Conservation (phyloP, 441 rosid genomes). For the Capsella rubella region DNA sequence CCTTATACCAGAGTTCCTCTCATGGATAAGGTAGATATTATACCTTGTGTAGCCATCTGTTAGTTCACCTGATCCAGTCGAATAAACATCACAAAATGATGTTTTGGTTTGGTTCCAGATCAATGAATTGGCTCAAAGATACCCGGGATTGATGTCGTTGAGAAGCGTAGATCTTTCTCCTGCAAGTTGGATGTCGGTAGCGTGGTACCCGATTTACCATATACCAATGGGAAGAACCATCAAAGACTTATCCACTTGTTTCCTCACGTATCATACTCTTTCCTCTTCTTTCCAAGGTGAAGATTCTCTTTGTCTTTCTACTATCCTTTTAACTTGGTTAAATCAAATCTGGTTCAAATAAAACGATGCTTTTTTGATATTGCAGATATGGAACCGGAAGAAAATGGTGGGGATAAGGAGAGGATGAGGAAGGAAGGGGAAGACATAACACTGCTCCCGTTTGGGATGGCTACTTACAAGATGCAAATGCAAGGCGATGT, state of each 20-base stretch:
- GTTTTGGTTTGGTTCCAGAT: slow-evolving; percentile 57
- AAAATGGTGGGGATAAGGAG: slow-evolving; percentile 56
- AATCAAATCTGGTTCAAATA: not conserved
- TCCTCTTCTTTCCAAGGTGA: slow-evolving; percentile 95
- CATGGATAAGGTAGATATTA: slow-evolving; percentile 83
- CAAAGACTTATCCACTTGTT: slow-evolving; percentile 91
- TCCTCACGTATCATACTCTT: slow-evolving; percentile 94
- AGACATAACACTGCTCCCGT: slow-evolving; percentile 67
- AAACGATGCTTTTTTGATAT: not conserved
- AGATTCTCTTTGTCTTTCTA: not conserved
- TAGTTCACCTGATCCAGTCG: not conserved
- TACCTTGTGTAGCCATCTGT: not conserved
- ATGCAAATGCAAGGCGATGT: slow-evolving; percentile 98
- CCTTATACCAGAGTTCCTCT: slow-evolving; percentile 96
- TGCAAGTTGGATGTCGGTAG: slow-evolving; percentile 99
- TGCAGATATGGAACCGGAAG: slow-evolving; percentile 73
- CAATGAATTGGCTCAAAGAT: slow-evolving; percentile 66
- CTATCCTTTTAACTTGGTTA: not conserved
- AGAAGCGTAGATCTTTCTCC: slow-evolving; percentile 99
- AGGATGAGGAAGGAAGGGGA: slow-evolving; percentile 64
- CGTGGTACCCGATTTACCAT: slow-evolving; percentile 98
- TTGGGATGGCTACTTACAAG: slow-evolving; percentile 94
- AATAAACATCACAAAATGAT: not conserved
- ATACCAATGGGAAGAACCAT: slow-evolving; percentile 98
- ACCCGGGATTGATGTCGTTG: slow-evolving; percentile 81